Evolutionary conservation across 164 flowering plant species (phyloP).

Genomic region (Vitis cinerea): DNA sequence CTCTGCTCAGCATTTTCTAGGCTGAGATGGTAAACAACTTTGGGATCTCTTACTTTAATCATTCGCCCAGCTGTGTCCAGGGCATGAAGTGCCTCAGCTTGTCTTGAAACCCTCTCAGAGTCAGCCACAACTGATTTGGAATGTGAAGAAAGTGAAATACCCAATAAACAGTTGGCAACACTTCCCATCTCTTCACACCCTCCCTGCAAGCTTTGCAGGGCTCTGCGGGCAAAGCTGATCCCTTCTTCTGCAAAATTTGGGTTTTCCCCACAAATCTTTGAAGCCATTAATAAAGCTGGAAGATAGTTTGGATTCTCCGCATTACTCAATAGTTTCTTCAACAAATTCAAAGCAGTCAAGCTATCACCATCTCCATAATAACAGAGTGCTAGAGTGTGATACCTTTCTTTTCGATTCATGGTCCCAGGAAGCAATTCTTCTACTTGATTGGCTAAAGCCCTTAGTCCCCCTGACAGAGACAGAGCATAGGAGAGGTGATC

Average conservation of each 20-base stretch:
- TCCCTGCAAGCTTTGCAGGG: constrained; percentile 28
- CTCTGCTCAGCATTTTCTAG: constrained; percentile 88
- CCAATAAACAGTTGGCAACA: constrained; percentile 56
- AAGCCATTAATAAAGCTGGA: constrained; percentile 61
- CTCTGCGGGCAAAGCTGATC: constrained; percentile 38
- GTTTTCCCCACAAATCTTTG: constrained; percentile 69
- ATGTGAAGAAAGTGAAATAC: constrained; percentile 51
- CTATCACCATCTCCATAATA: constrained; percentile 72
- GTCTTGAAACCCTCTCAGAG: constrained; percentile 41
- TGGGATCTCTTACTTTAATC: constrained; percentile 44
- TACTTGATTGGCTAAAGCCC: constrained; percentile 52
- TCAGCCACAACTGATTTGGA: constrained; percentile 56
- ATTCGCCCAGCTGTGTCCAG: constrained; percentile 52
- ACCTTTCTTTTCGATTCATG: constrained; percentile 52
- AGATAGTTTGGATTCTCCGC: constrained; percentile 43
- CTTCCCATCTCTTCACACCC: constrained; percentile 45
- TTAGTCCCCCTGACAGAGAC: constrained; percentile 57
- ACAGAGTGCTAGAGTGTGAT: constrained; percentile 66
- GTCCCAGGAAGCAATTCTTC: constrained; percentile 72
- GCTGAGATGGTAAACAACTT: constrained; percentile 54
- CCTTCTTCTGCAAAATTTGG: constrained; percentile 58
- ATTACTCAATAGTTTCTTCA: constrained; percentile 49
- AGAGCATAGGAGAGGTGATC: constrained; percentile 84
- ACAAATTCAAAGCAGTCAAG: constrained; percentile 58
- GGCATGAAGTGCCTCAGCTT: constrained; percentile 61